Conservation (phyloP, 2,329 filamentous ascomycete genomes). For the Aspergillus jensenii region DNA sequence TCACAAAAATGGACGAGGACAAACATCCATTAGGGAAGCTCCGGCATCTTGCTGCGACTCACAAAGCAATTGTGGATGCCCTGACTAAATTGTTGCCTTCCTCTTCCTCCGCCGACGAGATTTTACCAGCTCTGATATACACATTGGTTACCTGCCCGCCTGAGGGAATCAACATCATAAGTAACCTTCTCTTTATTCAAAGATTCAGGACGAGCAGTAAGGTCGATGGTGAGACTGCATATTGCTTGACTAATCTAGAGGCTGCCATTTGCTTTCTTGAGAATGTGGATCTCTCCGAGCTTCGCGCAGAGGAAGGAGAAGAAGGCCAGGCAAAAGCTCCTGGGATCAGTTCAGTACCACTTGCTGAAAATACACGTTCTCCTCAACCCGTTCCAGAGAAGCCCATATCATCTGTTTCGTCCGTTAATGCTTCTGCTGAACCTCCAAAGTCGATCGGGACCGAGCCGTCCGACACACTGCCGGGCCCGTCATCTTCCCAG, state of each 20-base stretch:
- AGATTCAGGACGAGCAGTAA: slow-evolving; percentile 82
- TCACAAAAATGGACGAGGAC: slow-evolving; percentile 81
- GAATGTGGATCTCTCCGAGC: slow-evolving; percentile 87
- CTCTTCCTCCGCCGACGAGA: slow-evolving; percentile 90
- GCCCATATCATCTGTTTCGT: slow-evolving; percentile 28
- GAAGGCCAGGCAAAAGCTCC: slow-evolving; percentile 64
- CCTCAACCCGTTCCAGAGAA: slow-evolving; percentile 24
- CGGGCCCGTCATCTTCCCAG: slow-evolving; percentile 47
- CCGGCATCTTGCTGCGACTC: slow-evolving; percentile 80
- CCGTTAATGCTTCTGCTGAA: slow-evolving; percentile 31
- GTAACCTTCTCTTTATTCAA: slow-evolving; percentile 93
- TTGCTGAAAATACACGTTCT: slow-evolving; percentile 27
- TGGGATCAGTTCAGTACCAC: slow-evolving; percentile 27
- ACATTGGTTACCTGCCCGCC: slow-evolving; percentile 88
- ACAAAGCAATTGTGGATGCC: slow-evolving; percentile 93
- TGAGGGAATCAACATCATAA: slow-evolving; percentile 83
- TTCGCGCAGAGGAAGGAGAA: slow-evolving; percentile 75
- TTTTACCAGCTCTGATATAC: slow-evolving; percentile 95
- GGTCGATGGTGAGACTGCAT: slow-evolving; percentile 89
- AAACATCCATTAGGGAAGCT: slow-evolving; percentile 89
- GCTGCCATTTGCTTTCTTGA: slow-evolving; percentile 92
- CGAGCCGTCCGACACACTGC: slow-evolving; percentile 33
- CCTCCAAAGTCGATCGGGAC: slow-evolving; percentile 28
- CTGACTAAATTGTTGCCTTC: slow-evolving; percentile 65
- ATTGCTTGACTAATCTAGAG: slow-evolving; percentile 94